A percentile compares a stretch with the other conserved stretches of the same genome.
phyloP scores from a whole-genome alignment of 176 grass and related monocot genomes.

The Aegilops tauschii region DNA sequence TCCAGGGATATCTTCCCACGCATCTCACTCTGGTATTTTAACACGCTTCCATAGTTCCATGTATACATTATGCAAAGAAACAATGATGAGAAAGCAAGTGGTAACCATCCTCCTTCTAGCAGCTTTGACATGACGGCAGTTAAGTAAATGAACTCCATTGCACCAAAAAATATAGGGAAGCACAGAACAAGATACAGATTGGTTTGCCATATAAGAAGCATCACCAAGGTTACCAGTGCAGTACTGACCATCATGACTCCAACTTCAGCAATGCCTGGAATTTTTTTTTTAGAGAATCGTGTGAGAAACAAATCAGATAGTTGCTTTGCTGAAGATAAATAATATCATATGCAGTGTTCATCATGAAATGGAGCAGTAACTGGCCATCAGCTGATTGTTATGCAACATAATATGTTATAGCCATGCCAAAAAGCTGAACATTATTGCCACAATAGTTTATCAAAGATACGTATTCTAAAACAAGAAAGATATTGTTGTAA shows the following conservation, averaged over 20 bases:
- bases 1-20: slow-evolving; percentile 90
- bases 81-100: slow-evolving; percentile 69
- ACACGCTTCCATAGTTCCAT: slow-evolving; percentile 96
- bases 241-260: slow-evolving; percentile 99
- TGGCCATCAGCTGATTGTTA: neutral
- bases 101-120: slow-evolving; percentile 88
- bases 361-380: neutral
- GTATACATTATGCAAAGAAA: slow-evolving; percentile 94
- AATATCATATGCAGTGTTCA: slow-evolving; percentile 6
- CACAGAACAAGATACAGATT: slow-evolving; percentile 66
- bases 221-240: slow-evolving; percentile 84
- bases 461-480: neutral
- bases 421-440: neutral
- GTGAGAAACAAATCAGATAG: slow-evolving; percentile 11
- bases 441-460: neutral
- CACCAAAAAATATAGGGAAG: slow-evolving; percentile 77
- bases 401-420: neutral
- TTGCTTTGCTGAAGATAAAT: neutral
- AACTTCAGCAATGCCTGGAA: slow-evolving; percentile 92
- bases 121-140: slow-evolving; percentile 90
- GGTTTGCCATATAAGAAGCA: slow-evolving; percentile 99
- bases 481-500: neutral
- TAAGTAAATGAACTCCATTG: slow-evolving; percentile 74
- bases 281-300: neutral
- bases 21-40: slow-evolving; percentile 98